Evolutionary conservation across 2,329 filamentous ascomycete species (phyloP).

Genomic region (Rutstroemia sp.): DNA sequence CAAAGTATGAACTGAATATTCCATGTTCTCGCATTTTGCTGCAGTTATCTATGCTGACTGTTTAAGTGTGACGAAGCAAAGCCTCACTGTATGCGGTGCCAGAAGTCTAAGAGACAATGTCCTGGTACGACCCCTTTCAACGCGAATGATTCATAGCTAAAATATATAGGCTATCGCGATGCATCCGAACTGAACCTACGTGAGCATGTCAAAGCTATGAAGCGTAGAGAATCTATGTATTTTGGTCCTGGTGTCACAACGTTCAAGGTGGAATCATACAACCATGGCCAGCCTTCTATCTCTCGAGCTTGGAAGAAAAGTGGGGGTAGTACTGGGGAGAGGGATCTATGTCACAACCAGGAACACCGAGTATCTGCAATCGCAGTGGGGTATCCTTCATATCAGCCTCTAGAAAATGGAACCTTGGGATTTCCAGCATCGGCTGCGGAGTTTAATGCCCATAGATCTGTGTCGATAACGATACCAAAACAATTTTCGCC

Average conservation of each 20-base stretch:
- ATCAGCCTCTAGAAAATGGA: too few species aligned
- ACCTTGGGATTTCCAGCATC: too few species aligned
- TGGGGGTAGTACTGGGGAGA: background rate
- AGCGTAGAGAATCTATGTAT: background rate
- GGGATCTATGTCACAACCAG: too few species aligned
- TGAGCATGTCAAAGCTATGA: background rate
- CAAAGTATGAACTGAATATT: slow-evolving; percentile 2
- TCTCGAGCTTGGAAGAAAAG: background rate
- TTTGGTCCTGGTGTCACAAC: background rate
- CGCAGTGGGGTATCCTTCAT: too few species aligned
- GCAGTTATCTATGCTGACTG: background rate
- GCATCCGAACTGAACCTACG: background rate
- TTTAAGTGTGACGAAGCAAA: slow-evolving; percentile 58
- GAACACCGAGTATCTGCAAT: too few species aligned
- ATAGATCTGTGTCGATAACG: background rate
- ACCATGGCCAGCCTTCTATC: background rate
- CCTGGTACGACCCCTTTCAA: slow-evolving; percentile 45
- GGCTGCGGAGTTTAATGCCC: too few species aligned
- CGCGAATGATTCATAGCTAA: background rate
- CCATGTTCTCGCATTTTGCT: too few species aligned
- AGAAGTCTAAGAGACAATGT: slow-evolving; percentile 52
- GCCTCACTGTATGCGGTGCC: slow-evolving; percentile 55
- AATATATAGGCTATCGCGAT: background rate
- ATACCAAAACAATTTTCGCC: slow-evolving; percentile 35
- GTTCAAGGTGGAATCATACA: background rate